A percentile compares a stretch with the other conserved stretches of the same genome.
Conservation (phyloP, 805 yeast species). For the Saturnispora mendoncae region DNA sequence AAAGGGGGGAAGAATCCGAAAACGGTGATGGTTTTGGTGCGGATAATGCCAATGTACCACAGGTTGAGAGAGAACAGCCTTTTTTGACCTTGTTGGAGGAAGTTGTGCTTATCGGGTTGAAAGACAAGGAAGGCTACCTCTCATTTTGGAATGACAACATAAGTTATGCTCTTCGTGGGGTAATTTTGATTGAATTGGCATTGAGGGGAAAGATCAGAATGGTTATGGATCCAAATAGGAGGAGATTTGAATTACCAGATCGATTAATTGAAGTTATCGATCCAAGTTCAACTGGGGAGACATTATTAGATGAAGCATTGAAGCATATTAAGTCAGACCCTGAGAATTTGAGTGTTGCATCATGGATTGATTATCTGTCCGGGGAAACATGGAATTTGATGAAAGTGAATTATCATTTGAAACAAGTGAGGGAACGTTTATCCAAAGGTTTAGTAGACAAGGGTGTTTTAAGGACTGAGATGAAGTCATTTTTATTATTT, state of each 20-base stretch:
- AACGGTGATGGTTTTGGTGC: slow-evolving; percentile 36
- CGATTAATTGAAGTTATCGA: slow-evolving; percentile 82
- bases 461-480: slow-evolving; percentile 91
- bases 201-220: slow-evolving; percentile 81
- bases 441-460: slow-evolving; percentile 97
- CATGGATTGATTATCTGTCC: slow-evolving; percentile 88
- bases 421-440: slow-evolving; percentile 92
- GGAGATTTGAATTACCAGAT: slow-evolving; percentile 81
- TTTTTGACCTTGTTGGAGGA: slow-evolving; percentile 92
- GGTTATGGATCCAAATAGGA: slow-evolving; percentile 86
- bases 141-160: slow-evolving; percentile 98
- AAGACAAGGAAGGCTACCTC: slow-evolving; percentile 91
- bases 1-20: slow-evolving; percentile 18
- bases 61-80: slow-evolving; percentile 42
- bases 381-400: slow-evolving; percentile 97
- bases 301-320: slow-evolving; percentile 84
- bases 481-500: slow-evolving; percentile 85
- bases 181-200: slow-evolving; percentile 86
- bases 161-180: slow-evolving; percentile 91
- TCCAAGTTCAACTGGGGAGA: slow-evolving; percentile 86
- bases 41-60: slow-evolving; percentile 13
- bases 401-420: slow-evolving; percentile 90
- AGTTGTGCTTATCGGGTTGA: slow-evolving; percentile 83
- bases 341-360: slow-evolving; percentile 64
- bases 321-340: slow-evolving; percentile 83